These are phyloP conservation scores for Tubosaeta brunneosetosa DNA, from an alignment of 768 basidiomycete species.

Conservation along the genomic window DNA sequence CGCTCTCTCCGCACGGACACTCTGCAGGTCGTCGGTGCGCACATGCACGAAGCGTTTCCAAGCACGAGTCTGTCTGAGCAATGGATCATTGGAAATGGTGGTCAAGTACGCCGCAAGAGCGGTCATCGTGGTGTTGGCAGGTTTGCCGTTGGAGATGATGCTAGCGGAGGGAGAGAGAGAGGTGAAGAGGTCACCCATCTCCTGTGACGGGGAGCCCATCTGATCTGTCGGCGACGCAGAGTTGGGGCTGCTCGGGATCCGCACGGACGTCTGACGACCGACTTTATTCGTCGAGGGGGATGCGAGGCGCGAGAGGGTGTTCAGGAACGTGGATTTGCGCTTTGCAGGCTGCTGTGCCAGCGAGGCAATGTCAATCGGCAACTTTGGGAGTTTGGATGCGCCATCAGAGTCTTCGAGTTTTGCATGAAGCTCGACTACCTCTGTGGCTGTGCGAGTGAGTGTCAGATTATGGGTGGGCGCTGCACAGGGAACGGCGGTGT, in stretches of 20 bases:
- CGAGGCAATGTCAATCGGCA: slow-evolving; percentile 55
- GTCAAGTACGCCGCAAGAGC: slow-evolving; percentile 79
- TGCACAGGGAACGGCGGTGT: slow-evolving; percentile 34
- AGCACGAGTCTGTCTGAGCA: slow-evolving; percentile 56
- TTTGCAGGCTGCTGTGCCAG: slow-evolving; percentile 53
- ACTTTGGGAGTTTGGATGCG: slow-evolving; percentile 49
- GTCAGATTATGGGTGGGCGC: slow-evolving; percentile 90
- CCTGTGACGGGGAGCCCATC: slow-evolving; percentile 48
- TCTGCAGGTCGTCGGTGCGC: slow-evolving; percentile 83
- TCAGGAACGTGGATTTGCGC: slow-evolving; percentile 80
- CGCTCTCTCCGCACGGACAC: slow-evolving; percentile 78
- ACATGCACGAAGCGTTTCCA: slow-evolving; percentile 89
- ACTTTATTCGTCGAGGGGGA: slow-evolving; percentile 62
- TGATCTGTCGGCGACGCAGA: slow-evolving; percentile 33
- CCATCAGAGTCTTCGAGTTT: slow-evolving; percentile 70
- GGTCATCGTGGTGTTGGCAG: slow-evolving; percentile 51
- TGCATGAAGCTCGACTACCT: slow-evolving; percentile 76
- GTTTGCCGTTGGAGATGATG: slow-evolving; percentile 16
- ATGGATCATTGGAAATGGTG: slow-evolving; percentile 61
- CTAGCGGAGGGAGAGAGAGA: slow-evolving; percentile 32
- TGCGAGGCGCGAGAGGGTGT: slow-evolving; percentile 79
- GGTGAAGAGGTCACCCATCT: slow-evolving; percentile 60
- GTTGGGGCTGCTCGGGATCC: slow-evolving; percentile 27
- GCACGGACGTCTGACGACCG: slow-evolving; percentile 37
- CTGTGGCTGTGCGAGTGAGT: slow-evolving; percentile 69